Base-by-base conservation (phyloP, 2,329 filamentous ascomycete genomes). In the Aspergillus tubingensis region DNA sequence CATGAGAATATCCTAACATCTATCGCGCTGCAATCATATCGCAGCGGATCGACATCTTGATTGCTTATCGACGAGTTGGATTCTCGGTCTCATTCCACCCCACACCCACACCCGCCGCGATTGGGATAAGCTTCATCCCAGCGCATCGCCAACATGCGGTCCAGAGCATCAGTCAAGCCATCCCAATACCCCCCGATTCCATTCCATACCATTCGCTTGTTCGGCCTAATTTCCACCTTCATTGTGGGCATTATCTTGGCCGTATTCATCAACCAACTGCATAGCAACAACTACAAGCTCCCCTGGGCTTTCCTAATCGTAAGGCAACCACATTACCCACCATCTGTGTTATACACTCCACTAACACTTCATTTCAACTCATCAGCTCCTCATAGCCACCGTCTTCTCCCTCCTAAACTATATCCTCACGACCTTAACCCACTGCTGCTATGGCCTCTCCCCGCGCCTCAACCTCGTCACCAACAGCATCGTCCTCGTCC, bases 291-390 rank as follows among this genome's bases (percentile, higher is more conserved):
- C 52, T 85, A 81, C 72, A 78, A 77, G 49, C 74, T 85, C 3
- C 85, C 85, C 0, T 87, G 83, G 81, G 85, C 84, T 2, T 87
- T 87, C 68, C 77, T 87, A 17, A 73, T 86, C 62, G 85, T 87
- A 78, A 63, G 80, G 66, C 39, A 57, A 11, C 10, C 32, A 32
- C 13, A 41, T 49, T 25, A 23, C 23, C 47, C 30, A 38, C 49
- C 54, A 32, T 44, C 15, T n/a, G 49, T 36, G 32, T 15, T 36
- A 36, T 36, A 7, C 23, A 38, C 36, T 54, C 41, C 52, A 21
- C 50, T 49, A 61, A 62, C 27, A 60, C 48, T 25, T 25, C 44
- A 44, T 32, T 3, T 15, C 30, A 13, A 39, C 17, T 17, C 32
- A 15, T 21, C 60, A 86, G 85, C 80, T 86, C 54, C 75, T 84